These are phyloP conservation scores for Apophysomyces sp. DNA, from an alignment of 371 early-diverging fungal genomes.

Conservation along the genomic window DNA sequence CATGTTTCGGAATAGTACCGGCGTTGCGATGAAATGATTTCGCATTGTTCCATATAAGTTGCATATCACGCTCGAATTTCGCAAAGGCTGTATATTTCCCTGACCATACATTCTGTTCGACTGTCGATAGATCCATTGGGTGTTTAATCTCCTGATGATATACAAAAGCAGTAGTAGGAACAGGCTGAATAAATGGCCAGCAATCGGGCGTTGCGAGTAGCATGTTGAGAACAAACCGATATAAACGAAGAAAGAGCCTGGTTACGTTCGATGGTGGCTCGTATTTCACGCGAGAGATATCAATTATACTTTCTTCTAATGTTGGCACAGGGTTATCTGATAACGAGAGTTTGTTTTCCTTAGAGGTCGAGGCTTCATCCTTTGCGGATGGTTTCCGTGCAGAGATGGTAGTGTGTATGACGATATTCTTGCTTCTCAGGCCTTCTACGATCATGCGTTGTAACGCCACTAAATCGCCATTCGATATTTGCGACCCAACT, in stretches of 20 bases:
- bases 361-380: neutral
- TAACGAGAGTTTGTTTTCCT: neutral
- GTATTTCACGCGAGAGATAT: conserved; percentile 29
- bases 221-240: conserved; percentile 46
- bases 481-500: conserved; percentile 44
- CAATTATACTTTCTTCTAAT: neutral
- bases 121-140: conserved; percentile 44
- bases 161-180: conserved; percentile 23
- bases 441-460: conserved; percentile 42
- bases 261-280: conserved; percentile 38
- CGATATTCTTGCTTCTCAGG: conserved; percentile 33
- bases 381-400: conserved; percentile 4
- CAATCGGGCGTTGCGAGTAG: conserved; percentile 43
- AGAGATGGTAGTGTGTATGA: conserved; percentile 27
- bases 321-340: no score
- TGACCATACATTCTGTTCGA: conserved; percentile 28
- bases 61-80: conserved; percentile 36
- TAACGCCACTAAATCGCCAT: conserved; percentile 44
- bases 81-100: conserved; percentile 23
- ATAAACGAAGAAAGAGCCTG: conserved; percentile 38
- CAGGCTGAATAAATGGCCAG: conserved; percentile 42
- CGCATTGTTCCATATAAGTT: conserved; percentile 44
- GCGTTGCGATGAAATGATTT: conserved; percentile 31
- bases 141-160: conserved; percentile 36
- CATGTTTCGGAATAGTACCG: conserved; percentile 33